Conservation (phyloP, 352 stramenopile genomes). For the Globisporangium yorkense region DNA sequence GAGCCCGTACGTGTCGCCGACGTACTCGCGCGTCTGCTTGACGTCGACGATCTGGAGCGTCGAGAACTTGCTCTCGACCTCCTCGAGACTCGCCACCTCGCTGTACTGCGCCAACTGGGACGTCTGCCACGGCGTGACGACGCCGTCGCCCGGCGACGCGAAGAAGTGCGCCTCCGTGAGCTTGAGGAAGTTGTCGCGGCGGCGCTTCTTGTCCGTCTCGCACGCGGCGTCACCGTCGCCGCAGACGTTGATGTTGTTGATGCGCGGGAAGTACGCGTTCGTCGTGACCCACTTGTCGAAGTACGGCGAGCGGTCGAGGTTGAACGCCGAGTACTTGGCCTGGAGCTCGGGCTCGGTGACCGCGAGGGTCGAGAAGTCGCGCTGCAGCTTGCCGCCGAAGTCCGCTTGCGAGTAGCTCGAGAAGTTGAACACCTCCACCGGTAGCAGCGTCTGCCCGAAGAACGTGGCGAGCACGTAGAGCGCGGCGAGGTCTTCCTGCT, state of each 20-base stretch:
- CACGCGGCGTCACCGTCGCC: neutral
- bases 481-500: slow-evolving; percentile 12
- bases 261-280: slow-evolving; percentile 18
- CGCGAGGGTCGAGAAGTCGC: slow-evolving; percentile 20
- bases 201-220: neutral
- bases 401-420: slow-evolving; percentile 18
- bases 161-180: slow-evolving; percentile 21
- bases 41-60: slow-evolving; percentile 8
- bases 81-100: slow-evolving; percentile 3
- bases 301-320: slow-evolving; percentile 15
- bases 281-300: slow-evolving; percentile 10
- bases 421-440: slow-evolving; percentile 23
- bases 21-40: slow-evolving; percentile 20
- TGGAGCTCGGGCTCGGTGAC: slow-evolving; percentile 14
- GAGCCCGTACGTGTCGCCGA: slow-evolving; percentile 20
- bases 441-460: slow-evolving; percentile 18
- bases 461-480: slow-evolving; percentile 12
- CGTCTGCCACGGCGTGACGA: slow-evolving; percentile 17
- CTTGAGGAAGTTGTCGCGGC: slow-evolving; percentile 8
- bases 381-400: slow-evolving; percentile 25
- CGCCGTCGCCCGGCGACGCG: slow-evolving; percentile 14
- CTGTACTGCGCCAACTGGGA: slow-evolving; percentile 15
- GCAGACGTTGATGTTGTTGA: slow-evolving; percentile 28
- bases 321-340: slow-evolving; percentile 18
- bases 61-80: slow-evolving; percentile 12